These are phyloP conservation scores for Cordyceps cateniannulata DNA, from an alignment of 2,329 filamentous ascomycete species.

Conservation along the genomic window DNA sequence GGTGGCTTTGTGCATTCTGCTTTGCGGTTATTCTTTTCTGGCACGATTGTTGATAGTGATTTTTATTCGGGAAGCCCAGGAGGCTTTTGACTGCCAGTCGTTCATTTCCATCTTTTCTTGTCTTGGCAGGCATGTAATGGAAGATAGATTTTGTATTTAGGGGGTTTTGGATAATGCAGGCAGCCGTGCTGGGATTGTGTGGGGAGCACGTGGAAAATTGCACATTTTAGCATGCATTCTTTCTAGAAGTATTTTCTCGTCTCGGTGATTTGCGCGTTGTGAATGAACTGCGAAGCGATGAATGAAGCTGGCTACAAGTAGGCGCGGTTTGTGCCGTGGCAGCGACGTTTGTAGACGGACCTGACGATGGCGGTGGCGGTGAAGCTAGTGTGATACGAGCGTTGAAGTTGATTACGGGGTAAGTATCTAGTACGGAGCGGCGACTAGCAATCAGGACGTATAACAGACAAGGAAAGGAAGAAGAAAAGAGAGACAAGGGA, in stretches of 20 bases:
- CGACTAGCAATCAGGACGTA: too few relatives aligned
- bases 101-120: conserved; percentile 4
- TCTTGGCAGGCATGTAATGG: conserved; percentile 6
- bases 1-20: not conserved
- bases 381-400: too few relatives aligned
- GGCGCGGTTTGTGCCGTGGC: not conserved
- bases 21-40: conserved; percentile 9
- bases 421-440: too few relatives aligned
- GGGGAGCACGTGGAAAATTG: not conserved
- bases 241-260: too few relatives aligned
- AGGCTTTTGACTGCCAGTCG: conserved; percentile 6
- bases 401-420: too few relatives aligned
- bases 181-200: not conserved
- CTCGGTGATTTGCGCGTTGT: too few relatives aligned
- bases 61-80: conserved; percentile 11
- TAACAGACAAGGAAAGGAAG: too few relatives aligned
- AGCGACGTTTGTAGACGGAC: too few relatives aligned
- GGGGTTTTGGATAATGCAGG: conserved; percentile 7
- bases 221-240: not conserved
- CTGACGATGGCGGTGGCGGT: too few relatives aligned
- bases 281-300: too few relatives aligned
- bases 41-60: conserved; percentile 10
- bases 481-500: too few relatives aligned
- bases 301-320: too few relatives aligned
- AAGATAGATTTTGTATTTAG: conserved; percentile 10